phyloP scores from a whole-genome alignment of 768 basidiomycete species.

The Russula compacta region DNA sequence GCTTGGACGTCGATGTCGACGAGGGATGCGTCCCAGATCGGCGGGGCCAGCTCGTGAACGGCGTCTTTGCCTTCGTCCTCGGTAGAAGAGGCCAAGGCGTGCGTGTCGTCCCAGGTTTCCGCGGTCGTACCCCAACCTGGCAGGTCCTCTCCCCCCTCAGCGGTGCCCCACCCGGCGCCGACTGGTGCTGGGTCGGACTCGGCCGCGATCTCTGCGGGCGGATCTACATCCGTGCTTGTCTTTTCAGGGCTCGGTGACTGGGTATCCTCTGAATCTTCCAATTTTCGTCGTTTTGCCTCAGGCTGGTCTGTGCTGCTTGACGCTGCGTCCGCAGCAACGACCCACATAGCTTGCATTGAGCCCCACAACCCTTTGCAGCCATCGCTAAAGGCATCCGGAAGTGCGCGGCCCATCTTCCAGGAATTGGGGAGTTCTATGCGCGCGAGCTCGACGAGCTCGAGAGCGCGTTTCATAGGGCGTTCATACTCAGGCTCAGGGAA shows the following conservation, averaged over 20 bases:
- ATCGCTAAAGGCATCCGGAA: constrained; percentile 43
- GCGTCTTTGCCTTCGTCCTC: neutral
- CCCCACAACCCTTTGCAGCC: constrained; percentile 46
- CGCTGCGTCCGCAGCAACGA: neutral
- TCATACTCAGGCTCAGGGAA: constrained; percentile 42
- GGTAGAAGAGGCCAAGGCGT: neutral
- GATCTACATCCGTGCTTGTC: neutral
- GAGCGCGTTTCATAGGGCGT: constrained; percentile 37
- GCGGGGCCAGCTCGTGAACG: neutral
- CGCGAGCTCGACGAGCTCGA: constrained; percentile 37
- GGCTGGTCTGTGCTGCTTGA: constrained; percentile 12
- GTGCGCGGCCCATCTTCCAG: constrained; percentile 34
- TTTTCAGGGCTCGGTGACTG: neutral
- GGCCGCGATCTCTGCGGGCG: neutral
- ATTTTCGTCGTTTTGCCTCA: constrained; percentile 23
- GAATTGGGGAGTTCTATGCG: constrained; percentile 44
- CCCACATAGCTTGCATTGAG: constrained; percentile 13
- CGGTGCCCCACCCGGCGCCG: constrained; percentile 1
- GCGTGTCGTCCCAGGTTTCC: neutral
- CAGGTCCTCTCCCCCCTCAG: neutral
- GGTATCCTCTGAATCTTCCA: constrained; percentile 4
- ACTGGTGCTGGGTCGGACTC: neutral
- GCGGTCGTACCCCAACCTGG: constrained; percentile 15
- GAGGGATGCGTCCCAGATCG: constrained; percentile 2
- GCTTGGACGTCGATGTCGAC: neutral